phyloP scores from a whole-genome alignment of 202 grass and related monocot species.

The Dendrocalamus latiflorus region DNA sequence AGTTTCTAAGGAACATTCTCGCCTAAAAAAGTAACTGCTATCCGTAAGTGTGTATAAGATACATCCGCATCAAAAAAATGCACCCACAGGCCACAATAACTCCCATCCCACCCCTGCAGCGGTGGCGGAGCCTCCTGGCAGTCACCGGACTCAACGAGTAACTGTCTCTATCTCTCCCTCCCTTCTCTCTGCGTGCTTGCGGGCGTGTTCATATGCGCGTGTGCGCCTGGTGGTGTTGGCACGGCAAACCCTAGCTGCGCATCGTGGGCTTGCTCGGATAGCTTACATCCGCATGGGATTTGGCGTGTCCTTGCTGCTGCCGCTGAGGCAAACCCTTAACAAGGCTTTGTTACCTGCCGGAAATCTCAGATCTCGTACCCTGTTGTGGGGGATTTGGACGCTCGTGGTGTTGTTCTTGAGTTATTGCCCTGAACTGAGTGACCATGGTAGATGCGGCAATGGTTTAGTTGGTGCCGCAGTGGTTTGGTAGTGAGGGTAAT shows the following conservation, averaged over 20 bases:
- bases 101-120: neutral
- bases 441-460: neutral
- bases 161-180: neutral
- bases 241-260: no score
- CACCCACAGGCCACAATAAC: no score
- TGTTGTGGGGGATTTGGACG: neutral
- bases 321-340: no score
- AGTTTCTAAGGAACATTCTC: no score
- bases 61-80: no score
- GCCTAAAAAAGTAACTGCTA: no score
- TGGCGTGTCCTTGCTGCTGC: no score
- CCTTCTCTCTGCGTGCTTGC: neutral
- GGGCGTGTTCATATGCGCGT: neutral
- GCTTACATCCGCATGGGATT: no score
- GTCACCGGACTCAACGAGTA: conserved; percentile 5
- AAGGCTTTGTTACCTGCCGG: no score
- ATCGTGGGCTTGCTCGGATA: no score
- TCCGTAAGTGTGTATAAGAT: no score
- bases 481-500: neutral
- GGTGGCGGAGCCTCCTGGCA: neutral
- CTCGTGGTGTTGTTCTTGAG: neutral
- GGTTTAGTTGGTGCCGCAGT: neutral
- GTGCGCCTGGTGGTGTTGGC: neutral
- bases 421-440: neutral
- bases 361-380: neutral